Percentiles rank a stretch among this genome's conserved stretches.
Evolutionary conservation across 208 protist species (phyloP).

Genomic region (Endotrypanum monterogeii): DNA sequence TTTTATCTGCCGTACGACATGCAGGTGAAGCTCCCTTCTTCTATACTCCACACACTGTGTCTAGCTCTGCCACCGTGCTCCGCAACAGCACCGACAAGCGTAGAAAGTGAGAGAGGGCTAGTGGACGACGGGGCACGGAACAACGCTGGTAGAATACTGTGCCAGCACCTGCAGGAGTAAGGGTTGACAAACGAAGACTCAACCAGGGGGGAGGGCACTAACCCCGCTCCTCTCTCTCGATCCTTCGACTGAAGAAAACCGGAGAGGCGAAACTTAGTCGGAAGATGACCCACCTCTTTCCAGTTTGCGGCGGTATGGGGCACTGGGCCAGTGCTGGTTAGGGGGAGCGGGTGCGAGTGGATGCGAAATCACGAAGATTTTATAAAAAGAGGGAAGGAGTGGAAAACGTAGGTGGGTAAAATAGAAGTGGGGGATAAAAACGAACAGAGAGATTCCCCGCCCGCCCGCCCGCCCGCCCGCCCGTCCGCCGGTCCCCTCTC

Average conservation of each 20-base stretch:
- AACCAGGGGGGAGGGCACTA: background rate
- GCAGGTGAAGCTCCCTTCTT: background rate
- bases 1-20: background rate
- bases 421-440: background rate
- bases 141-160: background rate
- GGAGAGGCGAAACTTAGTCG: background rate
- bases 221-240: constrained; percentile 3
- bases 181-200: background rate
- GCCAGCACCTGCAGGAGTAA: background rate
- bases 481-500: too few relatives aligned
- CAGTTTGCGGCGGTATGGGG: background rate
- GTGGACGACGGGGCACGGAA: background rate
- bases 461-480: background rate
- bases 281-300: background rate
- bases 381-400: background rate
- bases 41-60: background rate
- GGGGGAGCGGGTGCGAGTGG: too few relatives aligned
- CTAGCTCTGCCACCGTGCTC: background rate
- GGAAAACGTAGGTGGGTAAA: too few relatives aligned
- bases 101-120: background rate
- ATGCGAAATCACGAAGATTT: too few relatives aligned
- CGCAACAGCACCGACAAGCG: background rate
- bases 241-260: background rate
- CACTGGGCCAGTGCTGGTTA: background rate
- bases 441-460: background rate